Percentiles rank a stretch among this genome's conserved stretches.
Conservation (phyloP, 2,329 filamentous ascomycete species). For the Monosporascus sp. region DNA sequence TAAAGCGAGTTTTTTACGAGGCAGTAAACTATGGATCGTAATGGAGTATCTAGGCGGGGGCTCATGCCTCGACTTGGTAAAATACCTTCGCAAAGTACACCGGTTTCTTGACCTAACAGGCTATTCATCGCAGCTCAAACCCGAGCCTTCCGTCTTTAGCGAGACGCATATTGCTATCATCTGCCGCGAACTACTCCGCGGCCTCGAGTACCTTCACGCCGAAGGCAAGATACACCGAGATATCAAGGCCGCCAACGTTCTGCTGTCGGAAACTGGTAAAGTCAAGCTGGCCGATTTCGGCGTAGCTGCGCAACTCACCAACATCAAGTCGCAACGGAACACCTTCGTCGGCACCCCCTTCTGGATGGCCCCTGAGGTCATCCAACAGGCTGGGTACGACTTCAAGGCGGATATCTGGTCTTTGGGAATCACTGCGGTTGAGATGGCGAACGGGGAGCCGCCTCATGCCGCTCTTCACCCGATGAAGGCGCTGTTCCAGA, state of each 20-base stretch:
- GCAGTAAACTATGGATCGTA: constrained; percentile 97
- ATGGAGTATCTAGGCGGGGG: constrained; percentile 98
- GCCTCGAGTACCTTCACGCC: constrained; percentile 86
- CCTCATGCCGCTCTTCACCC: constrained; percentile 80
- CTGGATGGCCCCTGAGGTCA: constrained; percentile 96
- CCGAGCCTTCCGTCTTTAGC: constrained; percentile 64
- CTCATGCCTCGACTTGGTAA: constrained; percentile 87
- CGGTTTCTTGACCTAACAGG: constrained; percentile 23
- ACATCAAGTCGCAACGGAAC: constrained; percentile 95
- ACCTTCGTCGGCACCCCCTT: constrained; percentile 97
- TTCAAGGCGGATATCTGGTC: constrained; percentile 95
- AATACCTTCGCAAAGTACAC: constrained; percentile 16
- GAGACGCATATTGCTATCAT: constrained; percentile 92
- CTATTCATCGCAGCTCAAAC: constrained; percentile 64
- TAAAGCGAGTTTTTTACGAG: constrained; percentile 91
- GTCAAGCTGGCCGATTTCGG: constrained; percentile 98
- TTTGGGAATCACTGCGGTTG: constrained; percentile 84
- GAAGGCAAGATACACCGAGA: constrained; percentile 96
- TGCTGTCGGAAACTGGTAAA: constrained; percentile 85
- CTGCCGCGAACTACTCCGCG: constrained; percentile 82
- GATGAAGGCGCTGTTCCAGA: constrained; percentile 90
- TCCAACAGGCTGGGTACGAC: constrained; percentile 76
- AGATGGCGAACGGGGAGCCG: constrained; percentile 84
- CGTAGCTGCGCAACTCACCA: constrained; percentile 91
- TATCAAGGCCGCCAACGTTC: constrained; percentile 92